Evolutionary conservation across 352 stramenopile genomes (phyloP).

Genomic region (Pythium diclinum): DNA sequence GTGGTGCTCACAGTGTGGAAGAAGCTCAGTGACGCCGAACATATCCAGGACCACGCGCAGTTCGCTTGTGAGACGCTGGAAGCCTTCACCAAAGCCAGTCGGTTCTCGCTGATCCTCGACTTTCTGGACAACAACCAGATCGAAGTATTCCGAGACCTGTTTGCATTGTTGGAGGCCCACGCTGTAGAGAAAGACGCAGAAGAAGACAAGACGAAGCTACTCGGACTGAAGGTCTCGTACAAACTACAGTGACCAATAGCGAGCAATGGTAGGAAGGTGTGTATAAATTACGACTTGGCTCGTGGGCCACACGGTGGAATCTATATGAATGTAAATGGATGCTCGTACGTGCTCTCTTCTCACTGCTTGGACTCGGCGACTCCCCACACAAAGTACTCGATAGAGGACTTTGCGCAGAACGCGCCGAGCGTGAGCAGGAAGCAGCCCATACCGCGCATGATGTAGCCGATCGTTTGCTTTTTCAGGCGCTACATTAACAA

Average conservation of each 20-base stretch:
- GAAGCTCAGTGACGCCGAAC: not conserved
- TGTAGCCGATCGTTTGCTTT: constrained; percentile 78
- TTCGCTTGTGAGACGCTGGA: constrained; percentile 44
- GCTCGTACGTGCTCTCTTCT: not conserved
- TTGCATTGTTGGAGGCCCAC: constrained; percentile 24
- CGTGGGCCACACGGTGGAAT: not conserved
- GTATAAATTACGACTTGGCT: constrained; percentile 20
- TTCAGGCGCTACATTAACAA: constrained; percentile 51
- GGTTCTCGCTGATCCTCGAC: constrained; percentile 60
- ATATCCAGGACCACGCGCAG: constrained; percentile 15
- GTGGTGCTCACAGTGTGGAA: constrained; percentile 30
- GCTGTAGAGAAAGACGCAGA: not conserved
- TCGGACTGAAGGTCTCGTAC: constrained; percentile 9
- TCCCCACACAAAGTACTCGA: constrained; percentile 77
- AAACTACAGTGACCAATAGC: constrained; percentile 2
- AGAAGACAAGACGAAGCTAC: not conserved
- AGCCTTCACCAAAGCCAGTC: constrained; percentile 40
- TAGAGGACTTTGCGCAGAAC: constrained; percentile 81
- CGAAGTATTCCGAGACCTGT: constrained; percentile 39
- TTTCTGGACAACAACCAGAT: constrained; percentile 74
- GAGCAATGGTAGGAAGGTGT: not conserved
- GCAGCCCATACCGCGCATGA: constrained; percentile 82
- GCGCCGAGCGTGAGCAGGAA: constrained; percentile 78
- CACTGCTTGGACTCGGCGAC: constrained; percentile 36
- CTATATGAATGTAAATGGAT: constrained; percentile 20